A percentile compares a stretch with the other conserved stretches of the same genome.
Evolutionary conservation across 179 eudicot genomes (phyloP).

Genomic region (Silene noctiflora): DNA sequence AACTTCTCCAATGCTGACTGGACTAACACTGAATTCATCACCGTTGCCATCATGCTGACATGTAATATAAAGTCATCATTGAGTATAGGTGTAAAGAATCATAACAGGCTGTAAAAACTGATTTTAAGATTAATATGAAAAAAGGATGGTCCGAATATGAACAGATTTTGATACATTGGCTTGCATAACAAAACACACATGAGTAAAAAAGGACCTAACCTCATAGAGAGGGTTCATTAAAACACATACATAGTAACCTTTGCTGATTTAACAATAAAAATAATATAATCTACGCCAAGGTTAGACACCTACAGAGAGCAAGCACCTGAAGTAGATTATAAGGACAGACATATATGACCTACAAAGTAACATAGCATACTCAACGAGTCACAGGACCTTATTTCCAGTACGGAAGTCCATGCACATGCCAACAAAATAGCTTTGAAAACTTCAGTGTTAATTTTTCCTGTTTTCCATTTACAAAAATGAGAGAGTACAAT

Average conservation of each 20-base stretch:
- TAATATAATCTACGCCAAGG: background rate
- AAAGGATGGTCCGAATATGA: background rate
- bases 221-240: background rate
- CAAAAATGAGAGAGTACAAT: background rate
- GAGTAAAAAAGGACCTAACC: background rate
- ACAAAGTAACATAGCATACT: background rate
- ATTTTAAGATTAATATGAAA: background rate
- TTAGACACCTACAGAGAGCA: background rate
- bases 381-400: background rate
- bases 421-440: no score
- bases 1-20: constrained; percentile 91
- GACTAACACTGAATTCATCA: constrained; percentile 85
- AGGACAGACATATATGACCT: background rate
- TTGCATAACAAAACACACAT: background rate
- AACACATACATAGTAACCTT: background rate
- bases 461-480: background rate
- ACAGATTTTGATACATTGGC: background rate
- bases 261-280: background rate
- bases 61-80: constrained; percentile 15
- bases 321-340: background rate
- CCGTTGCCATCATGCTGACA: constrained; percentile 94
- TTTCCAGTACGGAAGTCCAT: background rate
- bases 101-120: background rate
- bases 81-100: background rate
- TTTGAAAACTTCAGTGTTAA: no score